Conservation (phyloP, 176 grass and related monocot species). For the Neostapfia colusana region DNA sequence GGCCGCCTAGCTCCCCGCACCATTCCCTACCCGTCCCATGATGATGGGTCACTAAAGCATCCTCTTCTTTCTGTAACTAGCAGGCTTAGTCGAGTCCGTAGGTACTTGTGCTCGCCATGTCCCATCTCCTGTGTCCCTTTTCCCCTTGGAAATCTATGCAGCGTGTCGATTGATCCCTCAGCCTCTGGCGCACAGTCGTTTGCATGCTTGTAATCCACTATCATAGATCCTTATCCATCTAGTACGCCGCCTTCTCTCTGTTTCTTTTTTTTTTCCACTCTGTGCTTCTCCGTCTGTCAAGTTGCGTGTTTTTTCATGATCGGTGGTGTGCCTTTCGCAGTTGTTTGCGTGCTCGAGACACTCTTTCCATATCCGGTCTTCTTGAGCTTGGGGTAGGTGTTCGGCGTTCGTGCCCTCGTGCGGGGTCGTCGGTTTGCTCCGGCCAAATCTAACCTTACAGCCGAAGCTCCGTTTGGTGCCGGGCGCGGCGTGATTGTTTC, state of each 20-base stretch:
- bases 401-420: background rate
- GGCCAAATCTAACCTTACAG: background rate
- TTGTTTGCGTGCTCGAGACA: background rate
- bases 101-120: constrained; percentile 34
- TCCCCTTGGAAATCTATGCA: background rate
- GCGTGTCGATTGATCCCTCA: constrained; percentile 10
- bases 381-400: background rate
- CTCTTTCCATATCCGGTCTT: background rate
- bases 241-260: background rate
- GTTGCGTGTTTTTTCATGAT: constrained; percentile 22
- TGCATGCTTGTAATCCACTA: constrained; percentile 32
- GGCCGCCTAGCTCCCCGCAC: background rate
- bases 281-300: background rate
- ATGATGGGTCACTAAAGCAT: background rate
- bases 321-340: background rate
- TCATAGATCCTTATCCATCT: constrained; percentile 6
- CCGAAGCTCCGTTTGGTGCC: background rate
- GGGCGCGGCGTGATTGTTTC: background rate
- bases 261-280: background rate
- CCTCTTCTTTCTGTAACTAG: constrained; percentile 4
- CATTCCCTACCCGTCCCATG: background rate
- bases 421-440: background rate
- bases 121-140: constrained; percentile 7
- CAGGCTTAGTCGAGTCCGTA: constrained; percentile 6
- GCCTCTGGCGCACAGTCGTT: constrained; percentile 16